Percentiles rank a stretch among this genome's conserved stretches.
Evolutionary conservation across 108 stramenopile genomes (phyloP).

Genomic region (Cyclotella distinguenda): DNA sequence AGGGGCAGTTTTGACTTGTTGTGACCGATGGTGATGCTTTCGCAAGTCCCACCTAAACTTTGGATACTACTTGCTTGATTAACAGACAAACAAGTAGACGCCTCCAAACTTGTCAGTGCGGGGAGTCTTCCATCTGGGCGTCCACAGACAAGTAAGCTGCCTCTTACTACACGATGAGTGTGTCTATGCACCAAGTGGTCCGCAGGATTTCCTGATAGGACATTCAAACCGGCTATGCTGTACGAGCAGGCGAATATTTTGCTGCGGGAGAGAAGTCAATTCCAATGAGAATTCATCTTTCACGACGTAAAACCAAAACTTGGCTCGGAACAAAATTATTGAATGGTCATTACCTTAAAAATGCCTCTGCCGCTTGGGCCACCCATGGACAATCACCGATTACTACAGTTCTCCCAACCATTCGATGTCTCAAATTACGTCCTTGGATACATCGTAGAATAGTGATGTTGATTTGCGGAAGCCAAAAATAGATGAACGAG

Average conservation of each 20-base stretch:
- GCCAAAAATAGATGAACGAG: slow-evolving; percentile 56
- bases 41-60: slow-evolving; percentile 45
- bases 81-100: slow-evolving; percentile 51
- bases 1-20: slow-evolving; percentile 58
- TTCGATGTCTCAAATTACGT: slow-evolving; percentile 53
- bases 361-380: slow-evolving; percentile 56
- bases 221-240: slow-evolving; percentile 54
- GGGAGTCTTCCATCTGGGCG: slow-evolving; percentile 63
- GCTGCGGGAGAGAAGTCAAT: too few relatives aligned
- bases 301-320: too few relatives aligned
- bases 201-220: slow-evolving; percentile 54
- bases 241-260: slow-evolving; percentile 66
- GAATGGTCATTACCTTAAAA: slow-evolving; percentile 17
- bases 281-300: too few relatives aligned
- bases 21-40: slow-evolving; percentile 64
- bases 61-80: slow-evolving; percentile 60
- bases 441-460: slow-evolving; percentile 48
- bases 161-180: slow-evolving; percentile 63
- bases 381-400: slow-evolving; percentile 65
- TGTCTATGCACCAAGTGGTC: slow-evolving; percentile 68
- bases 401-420: slow-evolving; percentile 73
- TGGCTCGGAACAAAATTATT: background rate
- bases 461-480: slow-evolving; percentile 54
- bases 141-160: slow-evolving; percentile 57
- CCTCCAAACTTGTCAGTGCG: slow-evolving; percentile 56